Base-by-base conservation (phyloP, 2,329 filamentous ascomycete genomes). In the Sporothrix schenckii region DNA sequence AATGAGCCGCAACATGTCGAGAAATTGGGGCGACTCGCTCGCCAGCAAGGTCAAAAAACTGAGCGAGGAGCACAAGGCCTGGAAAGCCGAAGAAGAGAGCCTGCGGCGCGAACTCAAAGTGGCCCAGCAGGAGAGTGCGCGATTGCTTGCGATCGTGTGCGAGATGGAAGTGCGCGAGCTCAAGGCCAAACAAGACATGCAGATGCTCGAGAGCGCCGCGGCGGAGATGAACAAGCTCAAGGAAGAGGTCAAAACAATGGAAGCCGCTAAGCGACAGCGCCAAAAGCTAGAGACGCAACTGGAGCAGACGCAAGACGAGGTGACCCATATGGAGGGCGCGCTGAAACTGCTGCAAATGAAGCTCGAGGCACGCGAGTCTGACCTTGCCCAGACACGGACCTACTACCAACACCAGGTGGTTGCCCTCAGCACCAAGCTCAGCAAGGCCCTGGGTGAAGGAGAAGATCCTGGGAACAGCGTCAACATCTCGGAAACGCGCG, bases 21-120 rank as follows among this genome's bases (percentile, higher is more conserved):
- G 92, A 80, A 94, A 92, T 77, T 92, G 91, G 86, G 92, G 94
- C 76, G 86, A 84, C 1, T 89, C 92, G 74, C 82, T 93, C 44
- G 87, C 86, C 65, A 83, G 83, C 68, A 92, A 91, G 78, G 81
- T 93, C 56, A 86, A 87, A 73, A 81, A 82, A 3, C 83, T 92
- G 53, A 86, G 89, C 66, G 91, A 93, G 71, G 90, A 92, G 71
- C 88, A 89, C 72, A 92, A 89, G 79, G 85, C 83, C 72, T 90
- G 87, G 83, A 85, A 83, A 34, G 79, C 79, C 0, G 88, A 91
- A 72, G 83, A 87, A 56, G 85, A 87, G 34, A 78, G 80, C 9
- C 78, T 92, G 6, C 84, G 84, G 49, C 82, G 83, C 19, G 88
- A 91, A 70, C 79, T 93, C 2, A 82, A 86, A 41, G 83, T 81